Base-by-base conservation (phyloP, 1,139 yeast genomes). In the Debaryomyces nepalensis region DNA sequence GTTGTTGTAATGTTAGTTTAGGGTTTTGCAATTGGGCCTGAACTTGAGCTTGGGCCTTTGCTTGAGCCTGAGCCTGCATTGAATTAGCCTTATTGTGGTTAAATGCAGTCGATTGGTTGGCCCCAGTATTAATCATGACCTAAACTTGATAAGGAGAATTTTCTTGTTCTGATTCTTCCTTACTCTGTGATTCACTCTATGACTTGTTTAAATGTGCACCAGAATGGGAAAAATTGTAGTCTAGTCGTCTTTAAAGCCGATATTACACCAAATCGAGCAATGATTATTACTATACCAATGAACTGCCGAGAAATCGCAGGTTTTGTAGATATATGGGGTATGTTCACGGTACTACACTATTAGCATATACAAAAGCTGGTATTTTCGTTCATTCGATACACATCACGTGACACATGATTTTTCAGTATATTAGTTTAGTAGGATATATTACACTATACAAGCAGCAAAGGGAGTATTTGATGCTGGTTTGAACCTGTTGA, bases 1-100 rank as follows among this genome's bases (percentile, higher is more conserved):
- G 75, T 49, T 72, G 81, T 42, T 38, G 41, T 7, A 21, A 20
- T 12, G 41, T 14, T 19, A 38, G 10, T 14, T 52, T 51, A 5
- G 48, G 40, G 35, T 53, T 58, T 34, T 51, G 57, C 23, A 50
- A 37, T 37, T 54, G 60, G n/a, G n/a, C n/a, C n/a, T n/a, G n/a
- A n/a, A n/a, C n/a, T n/a, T n/a, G n/a, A 6, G 51, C 51, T 12
- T 53, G 49, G 18, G 51, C 47, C 39, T 49, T 36, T 26, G 48
- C 49, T 29, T 42, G 46, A 12, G 30, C 19, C 26, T 36, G 33
- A 3, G 41, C 35, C 10, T 37, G 37, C 31, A n/a, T 10, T 5
- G 30, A 10, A 11, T 26, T 18, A 8, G 40, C 16, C 11, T 38
- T 41, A 19, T 37, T 37, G 12, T 37, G 38, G 12, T 34, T 33